Evolutionary conservation across 2,329 filamentous ascomycete species (phyloP).

Genomic region (Fusarium caatingaense): DNA sequence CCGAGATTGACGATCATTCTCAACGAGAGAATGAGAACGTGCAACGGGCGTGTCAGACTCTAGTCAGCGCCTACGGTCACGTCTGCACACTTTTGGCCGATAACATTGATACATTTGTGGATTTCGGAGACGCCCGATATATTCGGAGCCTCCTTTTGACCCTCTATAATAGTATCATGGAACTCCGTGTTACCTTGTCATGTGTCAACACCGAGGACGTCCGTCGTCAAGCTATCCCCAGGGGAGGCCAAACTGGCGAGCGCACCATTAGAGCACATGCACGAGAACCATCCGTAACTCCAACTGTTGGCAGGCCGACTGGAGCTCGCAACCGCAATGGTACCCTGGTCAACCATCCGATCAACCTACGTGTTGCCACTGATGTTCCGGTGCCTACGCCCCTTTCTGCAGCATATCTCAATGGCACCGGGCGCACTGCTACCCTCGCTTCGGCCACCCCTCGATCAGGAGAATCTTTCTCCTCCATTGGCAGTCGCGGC

Average conservation of each 20-base stretch:
- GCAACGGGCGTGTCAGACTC: conserved; percentile 70
- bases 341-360: conserved; percentile 60
- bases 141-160: conserved; percentile 72
- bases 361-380: conserved; percentile 67
- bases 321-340: conserved; percentile 51
- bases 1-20: conserved; percentile 60
- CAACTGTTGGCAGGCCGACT: conserved; percentile 61
- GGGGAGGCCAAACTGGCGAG: conserved; percentile 46
- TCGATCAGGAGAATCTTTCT: conserved; percentile 84
- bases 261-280: conserved; percentile 64
- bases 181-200: conserved; percentile 67
- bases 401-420: conserved; percentile 59
- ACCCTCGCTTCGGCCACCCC: conserved; percentile 74
- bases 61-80: conserved; percentile 73
- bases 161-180: conserved; percentile 75
- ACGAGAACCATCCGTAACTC: conserved; percentile 65
- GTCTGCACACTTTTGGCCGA: conserved; percentile 70
- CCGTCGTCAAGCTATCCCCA: conserved; percentile 27
- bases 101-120: conserved; percentile 72
- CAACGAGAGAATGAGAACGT: conserved; percentile 71
- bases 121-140: conserved; percentile 74
- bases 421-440: conserved; percentile 62
- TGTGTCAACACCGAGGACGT: conserved; percentile 47
- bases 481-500: conserved; percentile 61
- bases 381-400: conserved; percentile 58